A percentile compares a stretch with the other conserved stretches of the same genome.
Conservation (phyloP, 768 basidiomycete genomes). For the Arthromyces matolae region DNA sequence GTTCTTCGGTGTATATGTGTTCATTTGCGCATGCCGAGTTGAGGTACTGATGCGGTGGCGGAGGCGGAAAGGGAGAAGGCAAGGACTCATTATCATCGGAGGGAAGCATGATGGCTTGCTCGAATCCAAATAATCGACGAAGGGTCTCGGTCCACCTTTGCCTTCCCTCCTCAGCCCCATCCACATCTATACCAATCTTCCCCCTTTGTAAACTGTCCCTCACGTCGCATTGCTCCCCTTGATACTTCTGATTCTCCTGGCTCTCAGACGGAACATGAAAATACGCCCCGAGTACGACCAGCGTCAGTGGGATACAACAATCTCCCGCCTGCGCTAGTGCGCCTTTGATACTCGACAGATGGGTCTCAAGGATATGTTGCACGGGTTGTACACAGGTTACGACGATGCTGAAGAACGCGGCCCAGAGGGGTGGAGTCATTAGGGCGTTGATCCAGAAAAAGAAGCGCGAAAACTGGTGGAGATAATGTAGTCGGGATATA, state of each 20-base stretch:
- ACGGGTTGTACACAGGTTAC: conserved; percentile 76
- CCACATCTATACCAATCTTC: too few species aligned
- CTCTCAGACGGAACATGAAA: conserved; percentile 66
- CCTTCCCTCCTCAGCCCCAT: too few species aligned
- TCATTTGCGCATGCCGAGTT: too few species aligned
- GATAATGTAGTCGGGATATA: neutral
- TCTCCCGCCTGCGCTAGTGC: conserved; percentile 66
- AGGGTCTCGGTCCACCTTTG: conserved; percentile 22
- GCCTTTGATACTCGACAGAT: conserved; percentile 63
- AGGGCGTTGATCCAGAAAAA: too few species aligned
- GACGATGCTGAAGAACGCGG: conserved; percentile 66
- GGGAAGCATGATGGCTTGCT: conserved; percentile 11
- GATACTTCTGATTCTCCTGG: neutral
- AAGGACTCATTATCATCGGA: neutral
- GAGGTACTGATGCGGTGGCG: too few species aligned
- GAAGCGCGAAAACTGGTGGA: neutral
- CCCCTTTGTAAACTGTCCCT: neutral
- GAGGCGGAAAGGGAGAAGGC: too few species aligned
- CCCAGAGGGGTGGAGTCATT: conserved; percentile 89
- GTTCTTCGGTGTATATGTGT: conserved; percentile 5
- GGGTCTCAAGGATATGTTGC: conserved; percentile 64
- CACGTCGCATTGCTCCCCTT: neutral
- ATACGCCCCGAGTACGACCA: conserved; percentile 91
- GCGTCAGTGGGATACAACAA: conserved; percentile 83
- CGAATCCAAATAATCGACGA: conserved; percentile 39